A percentile compares a stretch with the other conserved stretches of the same genome.
Conservation (phyloP, 306 rosid species). For the Rubus idaeus region DNA sequence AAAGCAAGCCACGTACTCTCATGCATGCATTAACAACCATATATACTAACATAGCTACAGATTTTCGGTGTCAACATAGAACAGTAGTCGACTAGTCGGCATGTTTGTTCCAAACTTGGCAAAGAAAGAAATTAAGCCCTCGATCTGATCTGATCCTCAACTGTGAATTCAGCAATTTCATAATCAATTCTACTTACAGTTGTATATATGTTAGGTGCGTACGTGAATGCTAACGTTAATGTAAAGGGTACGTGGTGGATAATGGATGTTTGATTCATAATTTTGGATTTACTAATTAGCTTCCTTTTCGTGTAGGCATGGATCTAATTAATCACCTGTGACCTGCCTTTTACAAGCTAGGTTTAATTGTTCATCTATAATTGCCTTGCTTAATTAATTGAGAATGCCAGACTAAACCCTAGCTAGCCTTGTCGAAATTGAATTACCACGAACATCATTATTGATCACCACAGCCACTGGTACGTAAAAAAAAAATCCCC, state of each 20-base stretch:
- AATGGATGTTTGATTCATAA: background rate
- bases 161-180: too few species aligned
- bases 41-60: background rate
- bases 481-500: too few species aligned
- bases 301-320: background rate
- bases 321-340: background rate
- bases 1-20: too few species aligned
- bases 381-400: too few species aligned
- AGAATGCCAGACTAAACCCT: too few species aligned
- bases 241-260: background rate
- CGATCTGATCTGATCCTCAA: too few species aligned
- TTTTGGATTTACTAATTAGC: background rate
- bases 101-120: background rate
- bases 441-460: background rate
- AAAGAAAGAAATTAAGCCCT: background rate
- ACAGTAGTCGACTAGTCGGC: background rate
- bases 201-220: background rate
- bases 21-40: background rate
- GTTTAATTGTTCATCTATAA: too few species aligned
- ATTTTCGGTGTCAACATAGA: background rate
- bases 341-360: too few species aligned
- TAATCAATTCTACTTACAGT: background rate
- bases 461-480: background rate
- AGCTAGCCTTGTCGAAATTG: background rate
- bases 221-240: background rate